Conservation (phyloP, 1,284 basidiomycete species). For the Nidula niveotomentosa region DNA sequence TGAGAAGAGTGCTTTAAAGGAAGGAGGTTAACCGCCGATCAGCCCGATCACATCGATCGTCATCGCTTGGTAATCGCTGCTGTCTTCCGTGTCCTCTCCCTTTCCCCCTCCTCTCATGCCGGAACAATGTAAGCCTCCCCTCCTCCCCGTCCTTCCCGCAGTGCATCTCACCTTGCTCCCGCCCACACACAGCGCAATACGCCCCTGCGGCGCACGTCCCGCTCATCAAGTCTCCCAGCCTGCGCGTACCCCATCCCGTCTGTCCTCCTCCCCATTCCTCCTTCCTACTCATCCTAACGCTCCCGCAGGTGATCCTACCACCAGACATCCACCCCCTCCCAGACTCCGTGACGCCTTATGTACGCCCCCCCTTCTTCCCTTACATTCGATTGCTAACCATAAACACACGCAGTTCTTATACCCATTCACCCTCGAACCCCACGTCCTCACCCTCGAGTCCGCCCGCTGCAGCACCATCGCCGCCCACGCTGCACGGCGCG, state of each 20-base stretch:
- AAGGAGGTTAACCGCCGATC: too few relatives aligned
- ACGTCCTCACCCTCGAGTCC: slow-evolving; percentile 73
- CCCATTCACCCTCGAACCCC: slow-evolving; percentile 88
- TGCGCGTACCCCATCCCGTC: slow-evolving; percentile 83
- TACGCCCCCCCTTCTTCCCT: slow-evolving; percentile 34
- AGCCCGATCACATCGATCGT: too few relatives aligned
- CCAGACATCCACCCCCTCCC: slow-evolving; percentile 91
- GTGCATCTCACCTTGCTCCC: too few relatives aligned
- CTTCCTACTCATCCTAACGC: neutral
- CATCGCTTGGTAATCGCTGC: too few relatives aligned
- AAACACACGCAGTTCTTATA: slow-evolving; percentile 76
- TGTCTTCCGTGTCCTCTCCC: too few relatives aligned
- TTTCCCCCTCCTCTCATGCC: too few relatives aligned
- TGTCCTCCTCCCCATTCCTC: slow-evolving; percentile 20
- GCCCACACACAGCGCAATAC: slow-evolving; percentile 54
- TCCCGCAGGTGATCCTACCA: slow-evolving; percentile 72
- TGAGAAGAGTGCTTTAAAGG: too few relatives aligned
- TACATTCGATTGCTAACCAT: neutral
- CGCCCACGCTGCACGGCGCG: slow-evolving; percentile 63
- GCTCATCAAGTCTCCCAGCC: slow-evolving; percentile 87
- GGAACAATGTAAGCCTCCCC: too few relatives aligned
- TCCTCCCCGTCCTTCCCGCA: too few relatives aligned
- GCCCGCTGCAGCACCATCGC: slow-evolving; percentile 67
- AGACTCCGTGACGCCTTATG: slow-evolving; percentile 85
- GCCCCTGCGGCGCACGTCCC: slow-evolving; percentile 74